Evolutionary conservation across 1,139 yeast species (phyloP).

Genomic region (Oligophagozyma castellii): DNA sequence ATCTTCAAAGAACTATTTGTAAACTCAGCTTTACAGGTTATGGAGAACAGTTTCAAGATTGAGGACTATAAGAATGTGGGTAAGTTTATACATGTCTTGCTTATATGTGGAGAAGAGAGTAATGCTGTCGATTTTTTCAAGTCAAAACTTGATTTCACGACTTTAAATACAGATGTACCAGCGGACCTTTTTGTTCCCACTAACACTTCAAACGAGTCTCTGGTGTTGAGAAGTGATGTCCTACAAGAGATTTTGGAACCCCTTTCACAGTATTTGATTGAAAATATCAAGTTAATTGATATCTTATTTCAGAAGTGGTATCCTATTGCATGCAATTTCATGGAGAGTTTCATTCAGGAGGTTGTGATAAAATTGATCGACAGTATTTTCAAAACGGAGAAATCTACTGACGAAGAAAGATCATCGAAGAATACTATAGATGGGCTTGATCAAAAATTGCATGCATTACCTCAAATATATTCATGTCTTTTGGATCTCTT

Average conservation of each 20-base stretch:
- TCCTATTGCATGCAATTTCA: slow-evolving; percentile 25
- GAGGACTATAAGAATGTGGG: slow-evolving; percentile 33
- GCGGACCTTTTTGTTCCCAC: slow-evolving; percentile 12
- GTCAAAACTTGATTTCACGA: slow-evolving; percentile 31
- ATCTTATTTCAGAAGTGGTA: slow-evolving; percentile 24
- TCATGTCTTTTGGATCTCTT: slow-evolving; percentile 13
- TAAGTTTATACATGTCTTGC: slow-evolving; percentile 26
- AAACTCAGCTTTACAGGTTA: slow-evolving; percentile 56
- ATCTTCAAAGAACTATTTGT: slow-evolving; percentile 46
- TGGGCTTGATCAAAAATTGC: slow-evolving; percentile 10
- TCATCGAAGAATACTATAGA: slow-evolving; percentile 7
- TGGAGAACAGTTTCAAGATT: slow-evolving; percentile 46
- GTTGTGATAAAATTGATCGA: slow-evolving; percentile 29
- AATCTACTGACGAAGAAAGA: slow-evolving; percentile 4
- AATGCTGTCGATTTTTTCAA: slow-evolving; percentile 34
- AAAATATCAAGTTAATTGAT: slow-evolving; percentile 24
- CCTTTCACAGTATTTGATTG: slow-evolving; percentile 13
- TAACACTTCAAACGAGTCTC: neutral
- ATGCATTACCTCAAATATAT: slow-evolving; percentile 22
- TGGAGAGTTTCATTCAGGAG: slow-evolving; percentile 36
- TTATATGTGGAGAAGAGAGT: slow-evolving; percentile 30
- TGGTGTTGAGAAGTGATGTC: neutral
- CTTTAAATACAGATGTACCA: slow-evolving; percentile 20
- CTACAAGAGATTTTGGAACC: slow-evolving; percentile 9
- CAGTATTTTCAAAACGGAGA: neutral